A percentile compares a stretch with the other conserved stretches of the same genome.
Conservation (phyloP, 176 grass and related monocot species). For the Aegilops bicornis region DNA sequence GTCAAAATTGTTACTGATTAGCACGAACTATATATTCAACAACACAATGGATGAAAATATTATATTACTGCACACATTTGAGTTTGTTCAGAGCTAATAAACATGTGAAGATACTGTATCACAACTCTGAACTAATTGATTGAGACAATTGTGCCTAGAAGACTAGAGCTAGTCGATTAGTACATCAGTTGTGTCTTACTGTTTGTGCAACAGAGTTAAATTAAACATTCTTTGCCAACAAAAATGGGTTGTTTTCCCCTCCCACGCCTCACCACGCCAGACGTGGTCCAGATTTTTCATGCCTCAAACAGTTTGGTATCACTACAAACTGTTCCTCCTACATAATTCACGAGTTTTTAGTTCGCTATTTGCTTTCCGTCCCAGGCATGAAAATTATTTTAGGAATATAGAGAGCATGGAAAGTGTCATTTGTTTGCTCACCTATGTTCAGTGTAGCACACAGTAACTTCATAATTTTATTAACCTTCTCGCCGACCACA, state of each 20-base stretch:
- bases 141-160: neutral
- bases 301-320: neutral
- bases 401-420: neutral
- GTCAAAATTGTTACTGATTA: too few species aligned
- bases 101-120: neutral
- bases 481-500: neutral
- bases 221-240: neutral
- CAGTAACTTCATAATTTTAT: neutral
- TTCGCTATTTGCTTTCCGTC: neutral
- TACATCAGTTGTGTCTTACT: neutral
- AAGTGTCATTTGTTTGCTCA: neutral
- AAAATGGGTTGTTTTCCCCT: neutral
- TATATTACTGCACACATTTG: too few species aligned
- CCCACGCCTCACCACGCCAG: too few species aligned
- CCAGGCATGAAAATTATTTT: neutral
- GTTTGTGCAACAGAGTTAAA: neutral
- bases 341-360: neutral
- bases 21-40: too few species aligned
- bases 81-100: neutral
- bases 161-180: neutral
- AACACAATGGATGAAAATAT: too few species aligned
- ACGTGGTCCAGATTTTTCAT: neutral
- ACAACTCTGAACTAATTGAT: neutral
- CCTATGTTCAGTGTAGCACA: neutral
- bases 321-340: neutral